Conservation (phyloP, 805 yeast genomes). For the Yamadazyma kitorensis region DNA sequence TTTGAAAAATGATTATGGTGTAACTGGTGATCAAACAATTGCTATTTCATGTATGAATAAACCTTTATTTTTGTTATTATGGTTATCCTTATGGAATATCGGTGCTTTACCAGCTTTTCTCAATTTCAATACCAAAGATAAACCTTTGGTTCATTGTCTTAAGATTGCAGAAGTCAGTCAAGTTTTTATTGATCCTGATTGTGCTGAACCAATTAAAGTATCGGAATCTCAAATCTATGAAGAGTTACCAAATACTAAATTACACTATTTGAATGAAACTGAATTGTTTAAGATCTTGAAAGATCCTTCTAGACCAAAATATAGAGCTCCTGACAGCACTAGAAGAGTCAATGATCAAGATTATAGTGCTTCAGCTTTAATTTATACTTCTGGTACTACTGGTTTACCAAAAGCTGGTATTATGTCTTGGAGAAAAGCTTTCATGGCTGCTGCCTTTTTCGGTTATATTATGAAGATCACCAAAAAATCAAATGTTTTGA, state of each 20-base stretch:
- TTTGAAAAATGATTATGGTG: constrained; percentile 59
- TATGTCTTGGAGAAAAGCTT: constrained; percentile 85
- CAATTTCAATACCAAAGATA: constrained; percentile 73
- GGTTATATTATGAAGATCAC: constrained; percentile 64
- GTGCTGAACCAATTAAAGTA: constrained; percentile 49
- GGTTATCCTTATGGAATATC: constrained; percentile 88
- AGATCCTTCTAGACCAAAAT: constrained; percentile 42
- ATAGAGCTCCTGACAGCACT: constrained; percentile 53
- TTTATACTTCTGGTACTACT: constrained; percentile 92
- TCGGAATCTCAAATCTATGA: constrained; percentile 40
- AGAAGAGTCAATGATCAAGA: constrained; percentile 61
- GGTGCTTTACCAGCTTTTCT: constrained; percentile 89
- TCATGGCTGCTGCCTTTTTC: constrained; percentile 67
- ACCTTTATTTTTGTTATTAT: constrained; percentile 72
- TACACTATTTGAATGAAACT: constrained; percentile 52
- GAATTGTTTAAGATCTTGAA: constrained; percentile 42
- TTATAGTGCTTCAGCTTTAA: constrained; percentile 64
- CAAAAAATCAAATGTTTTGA: constrained; percentile 59
- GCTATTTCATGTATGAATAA: constrained; percentile 79
- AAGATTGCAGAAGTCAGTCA: constrained; percentile 61
- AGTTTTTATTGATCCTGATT: constrained; percentile 74
- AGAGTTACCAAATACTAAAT: constrained; percentile 34
- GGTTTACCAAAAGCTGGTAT: constrained; percentile 94
- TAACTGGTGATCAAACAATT: constrained; percentile 63
- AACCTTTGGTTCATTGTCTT: constrained; percentile 77